phyloP scores from a whole-genome alignment of 768 basidiomycete species.

The Sporobolomyces roseus region DNA sequence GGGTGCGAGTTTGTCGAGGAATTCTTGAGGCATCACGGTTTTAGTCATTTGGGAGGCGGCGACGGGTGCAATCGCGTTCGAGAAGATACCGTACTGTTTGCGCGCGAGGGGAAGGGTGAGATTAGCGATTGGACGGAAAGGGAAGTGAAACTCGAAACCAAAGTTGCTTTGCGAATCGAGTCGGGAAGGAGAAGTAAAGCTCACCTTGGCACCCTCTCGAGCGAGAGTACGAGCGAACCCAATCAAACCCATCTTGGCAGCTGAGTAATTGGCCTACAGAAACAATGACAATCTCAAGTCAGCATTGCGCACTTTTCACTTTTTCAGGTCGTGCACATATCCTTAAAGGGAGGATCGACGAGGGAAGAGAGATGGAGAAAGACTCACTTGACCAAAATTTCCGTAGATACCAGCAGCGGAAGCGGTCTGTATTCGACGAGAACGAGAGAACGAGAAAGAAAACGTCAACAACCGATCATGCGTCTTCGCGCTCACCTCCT shows the following conservation, averaged over 20 bases:
- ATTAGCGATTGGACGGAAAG: too few species aligned
- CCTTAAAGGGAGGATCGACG: too few species aligned
- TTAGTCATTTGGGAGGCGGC: constrained; percentile 97
- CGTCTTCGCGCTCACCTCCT: neutral
- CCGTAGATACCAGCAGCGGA: constrained; percentile 75
- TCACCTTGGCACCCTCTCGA: constrained; percentile 72
- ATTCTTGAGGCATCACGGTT: constrained; percentile 80
- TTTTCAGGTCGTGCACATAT: too few species aligned
- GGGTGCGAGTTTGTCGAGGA: constrained; percentile 68
- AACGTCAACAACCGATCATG: too few species aligned
- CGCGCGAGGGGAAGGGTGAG: too few species aligned
- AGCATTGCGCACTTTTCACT: too few species aligned
- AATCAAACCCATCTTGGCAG: constrained; percentile 94
- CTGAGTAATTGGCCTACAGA: constrained; percentile 97
- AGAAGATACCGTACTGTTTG: constrained; percentile 60
- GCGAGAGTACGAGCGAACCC: constrained; percentile 90
- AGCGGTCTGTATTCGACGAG: constrained; percentile 54
- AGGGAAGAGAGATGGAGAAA: neutral
- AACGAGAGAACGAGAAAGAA: neutral
- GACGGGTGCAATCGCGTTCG: constrained; percentile 85
- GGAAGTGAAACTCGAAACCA: neutral
- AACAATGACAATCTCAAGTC: neutral
- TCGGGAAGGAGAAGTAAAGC: neutral
- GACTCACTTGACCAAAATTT: constrained; percentile 64
- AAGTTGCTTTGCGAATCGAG: neutral